These are phyloP conservation scores for Gynostemma pentaphyllum DNA, from an alignment of 306 rosid species.

Conservation along the genomic window DNA sequence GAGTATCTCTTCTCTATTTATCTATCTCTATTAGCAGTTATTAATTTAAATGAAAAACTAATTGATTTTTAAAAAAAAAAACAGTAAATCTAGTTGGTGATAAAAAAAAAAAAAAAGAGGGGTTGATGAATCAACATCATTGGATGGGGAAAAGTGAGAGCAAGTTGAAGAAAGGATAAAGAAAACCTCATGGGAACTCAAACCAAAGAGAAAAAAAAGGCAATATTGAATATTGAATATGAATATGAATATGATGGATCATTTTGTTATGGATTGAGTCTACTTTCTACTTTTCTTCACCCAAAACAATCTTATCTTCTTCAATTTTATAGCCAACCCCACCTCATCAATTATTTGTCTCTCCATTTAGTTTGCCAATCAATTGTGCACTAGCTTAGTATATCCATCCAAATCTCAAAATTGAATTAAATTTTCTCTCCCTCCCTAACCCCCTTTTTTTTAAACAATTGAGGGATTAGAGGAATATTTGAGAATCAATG, in stretches of 20 bases:
- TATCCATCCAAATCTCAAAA: not conserved
- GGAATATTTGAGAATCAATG: no score
- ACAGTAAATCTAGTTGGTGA: not conserved
- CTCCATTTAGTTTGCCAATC: no score
- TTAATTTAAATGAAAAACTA: no score
- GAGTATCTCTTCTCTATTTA: no score
- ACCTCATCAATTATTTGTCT: not conserved
- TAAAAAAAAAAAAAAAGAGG: no score
- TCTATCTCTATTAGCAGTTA: no score
- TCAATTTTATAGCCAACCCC: slow-evolving; percentile 16
- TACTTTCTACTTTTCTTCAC: slow-evolving; percentile 12
- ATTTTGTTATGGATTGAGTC: slow-evolving; percentile 18
- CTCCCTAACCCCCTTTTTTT: no score
- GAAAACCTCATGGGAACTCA: not conserved
- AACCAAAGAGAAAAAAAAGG: not conserved
- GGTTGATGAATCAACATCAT: not conserved
- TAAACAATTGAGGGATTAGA: no score
- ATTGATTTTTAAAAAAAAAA: not conserved
- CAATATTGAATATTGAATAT: not conserved
- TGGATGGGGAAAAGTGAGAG: not conserved
- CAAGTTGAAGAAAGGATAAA: not conserved
- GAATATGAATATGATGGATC: no score
- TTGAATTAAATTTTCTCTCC: no score
- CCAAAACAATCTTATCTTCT: slow-evolving; percentile 9
- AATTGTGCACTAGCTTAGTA: no score